phyloP scores from a whole-genome alignment of 1,139 yeast species.

The Debaryomyces coudertii region DNA sequence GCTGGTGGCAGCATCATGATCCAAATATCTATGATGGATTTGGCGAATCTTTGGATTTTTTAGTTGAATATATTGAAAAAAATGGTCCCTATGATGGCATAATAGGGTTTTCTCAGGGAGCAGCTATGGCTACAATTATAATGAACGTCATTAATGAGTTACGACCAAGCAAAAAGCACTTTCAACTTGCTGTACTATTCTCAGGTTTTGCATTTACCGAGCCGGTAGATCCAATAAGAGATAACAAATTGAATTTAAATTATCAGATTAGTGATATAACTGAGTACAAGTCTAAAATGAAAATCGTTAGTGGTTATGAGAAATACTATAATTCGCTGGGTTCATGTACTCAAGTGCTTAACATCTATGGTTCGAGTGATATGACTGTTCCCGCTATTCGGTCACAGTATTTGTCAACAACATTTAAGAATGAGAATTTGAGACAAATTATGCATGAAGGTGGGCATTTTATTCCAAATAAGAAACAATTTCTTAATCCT shows the following conservation, averaged over 20 bases:
- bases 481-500: slow-evolving; percentile 30
- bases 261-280: slow-evolving; percentile 24
- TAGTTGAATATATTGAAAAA: slow-evolving; percentile 56
- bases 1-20: slow-evolving; percentile 41
- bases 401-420: slow-evolving; percentile 27
- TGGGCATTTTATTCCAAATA: slow-evolving; percentile 43
- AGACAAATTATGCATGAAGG: slow-evolving; percentile 36
- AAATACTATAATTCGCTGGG: slow-evolving; percentile 22
- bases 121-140: slow-evolving; percentile 71
- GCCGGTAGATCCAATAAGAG: slow-evolving; percentile 21
- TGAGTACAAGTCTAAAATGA: slow-evolving; percentile 24
- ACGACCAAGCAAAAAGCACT: slow-evolving; percentile 42
- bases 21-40: slow-evolving; percentile 36
- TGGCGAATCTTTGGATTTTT: slow-evolving; percentile 36
- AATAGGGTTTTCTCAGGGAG: slow-evolving; percentile 93
- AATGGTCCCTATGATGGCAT: slow-evolving; percentile 91
- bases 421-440: slow-evolving; percentile 22
- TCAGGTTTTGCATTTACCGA: slow-evolving; percentile 63
- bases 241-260: slow-evolving; percentile 23
- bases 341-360: slow-evolving; percentile 28
- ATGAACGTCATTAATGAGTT: slow-evolving; percentile 45
- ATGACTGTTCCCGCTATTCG: slow-evolving; percentile 38
- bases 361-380: slow-evolving; percentile 38
- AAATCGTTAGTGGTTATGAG: slow-evolving; percentile 21
- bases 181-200: slow-evolving; percentile 52